These are phyloP conservation scores for Ehretia macrophylla DNA, from an alignment of 257 asterid species.

Conservation along the genomic window DNA sequence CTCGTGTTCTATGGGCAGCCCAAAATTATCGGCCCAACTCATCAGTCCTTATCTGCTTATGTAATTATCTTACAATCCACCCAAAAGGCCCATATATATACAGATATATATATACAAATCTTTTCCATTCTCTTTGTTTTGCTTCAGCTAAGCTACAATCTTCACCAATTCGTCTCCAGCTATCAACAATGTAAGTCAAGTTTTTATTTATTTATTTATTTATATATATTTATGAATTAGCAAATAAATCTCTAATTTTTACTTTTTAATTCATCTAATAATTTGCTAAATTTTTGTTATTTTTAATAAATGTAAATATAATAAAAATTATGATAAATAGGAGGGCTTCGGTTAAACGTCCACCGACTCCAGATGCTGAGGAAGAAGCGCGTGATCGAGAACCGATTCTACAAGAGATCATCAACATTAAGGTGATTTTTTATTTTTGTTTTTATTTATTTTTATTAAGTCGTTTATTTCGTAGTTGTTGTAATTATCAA, in stretches of 20 bases:
- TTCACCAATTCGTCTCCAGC: not conserved
- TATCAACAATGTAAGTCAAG: not conserved
- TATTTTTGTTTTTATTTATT: not conserved
- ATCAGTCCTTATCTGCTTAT: too few species aligned
- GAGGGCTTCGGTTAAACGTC: constrained; percentile 65
- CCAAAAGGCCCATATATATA: not conserved
- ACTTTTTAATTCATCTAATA: not conserved
- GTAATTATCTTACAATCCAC: too few species aligned
- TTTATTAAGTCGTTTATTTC: not conserved
- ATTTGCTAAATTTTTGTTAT: not conserved
- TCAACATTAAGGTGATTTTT: constrained; percentile 42
- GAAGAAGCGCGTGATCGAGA: constrained; percentile 41
- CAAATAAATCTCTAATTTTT: too few species aligned
- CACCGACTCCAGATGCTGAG: constrained; percentile 60
- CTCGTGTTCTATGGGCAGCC: too few species aligned
- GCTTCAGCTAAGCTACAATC: not conserved
- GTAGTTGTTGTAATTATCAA: not conserved
- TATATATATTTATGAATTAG: not conserved
- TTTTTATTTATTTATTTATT: too few species aligned
- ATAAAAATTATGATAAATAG: constrained; percentile 14
- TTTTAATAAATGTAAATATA: not conserved
- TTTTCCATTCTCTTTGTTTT: too few species aligned
- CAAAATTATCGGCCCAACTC: too few species aligned
- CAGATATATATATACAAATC: too few species aligned
- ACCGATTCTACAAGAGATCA: constrained; percentile 46